Evolutionary conservation across 768 basidiomycete species (phyloP).

Genomic region (Phaeotremella skinneri): DNA sequence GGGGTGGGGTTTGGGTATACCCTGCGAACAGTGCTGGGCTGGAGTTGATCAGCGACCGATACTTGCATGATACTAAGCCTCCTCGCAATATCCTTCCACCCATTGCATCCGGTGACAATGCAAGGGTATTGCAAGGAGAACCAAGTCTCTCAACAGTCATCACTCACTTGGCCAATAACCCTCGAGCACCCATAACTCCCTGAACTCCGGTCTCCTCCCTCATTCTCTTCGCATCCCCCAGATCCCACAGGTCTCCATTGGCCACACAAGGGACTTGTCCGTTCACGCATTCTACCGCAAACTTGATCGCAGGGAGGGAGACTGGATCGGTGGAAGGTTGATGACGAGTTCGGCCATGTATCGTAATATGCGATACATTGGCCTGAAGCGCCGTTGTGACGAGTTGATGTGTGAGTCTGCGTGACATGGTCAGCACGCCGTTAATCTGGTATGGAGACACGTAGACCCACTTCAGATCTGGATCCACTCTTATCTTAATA

Average conservation of each 20-base stretch:
- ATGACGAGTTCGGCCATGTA: slow-evolving; percentile 57
- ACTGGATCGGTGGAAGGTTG: slow-evolving; percentile 55
- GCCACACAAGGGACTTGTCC: slow-evolving; percentile 55
- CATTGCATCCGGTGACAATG: not conserved
- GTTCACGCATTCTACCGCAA: slow-evolving; percentile 54
- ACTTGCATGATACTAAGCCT: not conserved
- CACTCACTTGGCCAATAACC: slow-evolving; percentile 55
- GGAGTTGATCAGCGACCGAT: not conserved
- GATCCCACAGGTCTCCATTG: slow-evolving; percentile 56
- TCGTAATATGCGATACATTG: slow-evolving; percentile 54
- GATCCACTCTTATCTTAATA: slow-evolving; percentile 57
- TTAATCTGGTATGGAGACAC: not conserved
- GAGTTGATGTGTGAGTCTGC: slow-evolving; percentile 53
- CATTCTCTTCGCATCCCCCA: slow-evolving; percentile 51
- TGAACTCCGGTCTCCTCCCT: slow-evolving; percentile 51
- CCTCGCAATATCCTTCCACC: not conserved
- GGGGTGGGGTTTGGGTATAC: slow-evolving; percentile 51
- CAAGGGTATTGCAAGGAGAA: not conserved
- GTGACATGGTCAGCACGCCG: not conserved
- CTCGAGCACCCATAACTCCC: slow-evolving; percentile 57
- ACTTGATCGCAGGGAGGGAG: slow-evolving; percentile 52
- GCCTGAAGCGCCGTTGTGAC: slow-evolving; percentile 54
- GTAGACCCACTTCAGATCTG: slow-evolving; percentile 50
- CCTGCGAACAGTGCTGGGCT: slow-evolving; percentile 54
- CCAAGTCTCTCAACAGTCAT: too few relatives aligned